Conservation (phyloP, 2,329 filamentous ascomycete species). For the Colletotrichum sp. region DNA sequence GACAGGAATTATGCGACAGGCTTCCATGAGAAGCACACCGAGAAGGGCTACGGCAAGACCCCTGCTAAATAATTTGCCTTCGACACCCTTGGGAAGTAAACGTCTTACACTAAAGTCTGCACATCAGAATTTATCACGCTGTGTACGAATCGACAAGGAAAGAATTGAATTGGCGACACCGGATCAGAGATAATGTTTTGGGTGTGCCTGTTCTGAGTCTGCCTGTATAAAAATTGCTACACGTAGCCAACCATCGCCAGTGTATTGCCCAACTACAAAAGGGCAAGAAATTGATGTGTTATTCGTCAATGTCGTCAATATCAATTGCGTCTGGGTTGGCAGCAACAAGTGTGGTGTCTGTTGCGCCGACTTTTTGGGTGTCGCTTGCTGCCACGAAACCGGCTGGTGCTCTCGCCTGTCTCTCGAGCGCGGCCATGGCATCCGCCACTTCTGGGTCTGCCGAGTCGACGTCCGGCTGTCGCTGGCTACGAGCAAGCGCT, state of each 20-base stretch:
- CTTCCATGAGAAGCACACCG: slow-evolving; percentile 65
- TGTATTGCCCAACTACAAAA: background rate
- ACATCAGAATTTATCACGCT: background rate
- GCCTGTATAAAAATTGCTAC: slow-evolving; percentile 10
- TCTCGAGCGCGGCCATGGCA: slow-evolving; percentile 88
- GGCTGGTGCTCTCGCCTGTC: slow-evolving; percentile 84
- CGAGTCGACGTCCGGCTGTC: slow-evolving; percentile 49
- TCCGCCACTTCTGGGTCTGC: slow-evolving; percentile 62
- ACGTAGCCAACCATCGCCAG: background rate
- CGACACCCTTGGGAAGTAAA: background rate
- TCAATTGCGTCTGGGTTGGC: slow-evolving; percentile 88
- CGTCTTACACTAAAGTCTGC: background rate
- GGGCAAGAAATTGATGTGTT: slow-evolving; percentile 28
- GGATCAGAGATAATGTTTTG: background rate
- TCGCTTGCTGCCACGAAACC: slow-evolving; percentile 91
- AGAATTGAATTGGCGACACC: background rate
- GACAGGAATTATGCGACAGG: slow-evolving; percentile 63
- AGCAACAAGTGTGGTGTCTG: slow-evolving; percentile 47
- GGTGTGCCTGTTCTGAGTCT: background rate
- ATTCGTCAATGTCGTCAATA: slow-evolving; percentile 74
- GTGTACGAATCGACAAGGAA: background rate
- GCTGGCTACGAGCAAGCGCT: slow-evolving; percentile 82
- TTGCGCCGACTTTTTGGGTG: slow-evolving; percentile 63
- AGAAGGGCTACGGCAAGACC: slow-evolving; percentile 51
- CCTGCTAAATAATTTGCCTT: background rate